Base-by-base conservation (phyloP, 73 alveolate genomes). In the Tetrahymena elliotti region DNA sequence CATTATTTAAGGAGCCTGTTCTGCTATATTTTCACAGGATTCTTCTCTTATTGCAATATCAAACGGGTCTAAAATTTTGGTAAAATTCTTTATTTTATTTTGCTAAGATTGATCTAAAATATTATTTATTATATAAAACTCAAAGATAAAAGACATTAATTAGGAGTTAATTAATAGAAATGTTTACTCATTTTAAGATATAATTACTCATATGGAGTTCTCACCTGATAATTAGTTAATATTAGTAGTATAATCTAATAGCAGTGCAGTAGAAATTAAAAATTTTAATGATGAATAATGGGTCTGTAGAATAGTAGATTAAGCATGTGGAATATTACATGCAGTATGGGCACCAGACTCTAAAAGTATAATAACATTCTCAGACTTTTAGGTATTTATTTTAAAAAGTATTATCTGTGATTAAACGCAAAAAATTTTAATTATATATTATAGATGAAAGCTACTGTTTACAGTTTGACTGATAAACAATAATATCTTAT, bases 291-390 rank as follows among this genome's bases (percentile, higher is more conserved):
- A 98, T 83, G 98, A 97, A 27, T 98, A 97, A 83, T 97, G 98
- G 98, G 95, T 94, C 33, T 97, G 98, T 94, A 93, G 97, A 35
- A 96, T 97, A 54, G 98, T 95, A 68, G 98, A 96, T 52, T 93
- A 96, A 94, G 97, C 96, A 93, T 94, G 98, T 96, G 99, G 99
- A 13, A 95, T 98, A 22, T 95, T 96, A 24, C 95, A 95, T 93
- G 98, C 98, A 31, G 54, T 94, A 92, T 98, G 99, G 99, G 97
- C 99, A 39, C 99, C 99, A n/a, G 99, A 98, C 93, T 98, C 99
- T 33, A 94, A 99, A 53, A 97, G 98, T 94, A 95, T 98, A 16
- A 83, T 98, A 37, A 97, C 99, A 39, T 95, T 97, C 94, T 96
- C 98, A 53, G 99, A 98, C 93, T 98, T 98, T 93, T 93, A 98